Evolutionary conservation across 176 grass and related monocot genomes (phyloP).

Genomic region (Elaeis guineensis): DNA sequence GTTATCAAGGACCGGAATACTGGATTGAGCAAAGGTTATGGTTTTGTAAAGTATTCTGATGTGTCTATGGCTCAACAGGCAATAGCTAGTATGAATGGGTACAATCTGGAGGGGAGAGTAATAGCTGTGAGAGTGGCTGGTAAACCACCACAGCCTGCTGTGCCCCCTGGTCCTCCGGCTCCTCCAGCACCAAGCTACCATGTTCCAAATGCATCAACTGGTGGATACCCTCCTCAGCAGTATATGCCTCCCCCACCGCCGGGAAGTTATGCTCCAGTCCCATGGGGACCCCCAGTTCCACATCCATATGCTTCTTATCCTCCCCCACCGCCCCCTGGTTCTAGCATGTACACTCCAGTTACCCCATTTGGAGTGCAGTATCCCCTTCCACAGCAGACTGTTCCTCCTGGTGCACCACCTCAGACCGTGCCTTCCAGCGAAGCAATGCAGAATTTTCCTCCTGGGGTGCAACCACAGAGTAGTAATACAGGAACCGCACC

Average conservation of each 20-base stretch:
- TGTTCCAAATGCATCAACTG: slow-evolving; percentile 27
- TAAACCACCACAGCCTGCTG: slow-evolving; percentile 45
- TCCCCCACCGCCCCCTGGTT: slow-evolving; percentile 51
- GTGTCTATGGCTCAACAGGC: slow-evolving; percentile 85
- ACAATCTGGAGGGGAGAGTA: slow-evolving; percentile 71
- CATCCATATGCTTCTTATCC: slow-evolving; percentile 61
- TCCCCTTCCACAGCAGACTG: slow-evolving; percentile 36
- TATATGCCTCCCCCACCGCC: slow-evolving; percentile 64
- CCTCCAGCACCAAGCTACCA: slow-evolving; percentile 21
- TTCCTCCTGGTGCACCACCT: slow-evolving; percentile 56
- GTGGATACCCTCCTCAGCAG: slow-evolving; percentile 58
- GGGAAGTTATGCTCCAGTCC: slow-evolving; percentile 69
- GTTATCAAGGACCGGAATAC: slow-evolving; percentile 87
- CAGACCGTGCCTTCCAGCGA: slow-evolving; percentile 29
- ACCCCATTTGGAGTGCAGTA: slow-evolving; percentile 54
- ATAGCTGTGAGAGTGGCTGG: slow-evolving; percentile 89
- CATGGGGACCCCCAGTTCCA: slow-evolving; percentile 52
- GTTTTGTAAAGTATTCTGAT: slow-evolving; percentile 89
- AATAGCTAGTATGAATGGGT: slow-evolving; percentile 72
- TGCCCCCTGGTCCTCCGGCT: slow-evolving; percentile 27
- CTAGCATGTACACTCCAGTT: slow-evolving; percentile 46
- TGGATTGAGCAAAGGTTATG: slow-evolving; percentile 84
- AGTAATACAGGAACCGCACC: slow-evolving; percentile 36
- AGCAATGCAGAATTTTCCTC: slow-evolving; percentile 41
- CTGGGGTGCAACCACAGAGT: slow-evolving; percentile 45